Evolutionary conservation across 2,329 filamentous ascomycete species (phyloP), one percentile per base, ranked within the genome.

Genomic region (Sarocladium brachiariae): DNA sequence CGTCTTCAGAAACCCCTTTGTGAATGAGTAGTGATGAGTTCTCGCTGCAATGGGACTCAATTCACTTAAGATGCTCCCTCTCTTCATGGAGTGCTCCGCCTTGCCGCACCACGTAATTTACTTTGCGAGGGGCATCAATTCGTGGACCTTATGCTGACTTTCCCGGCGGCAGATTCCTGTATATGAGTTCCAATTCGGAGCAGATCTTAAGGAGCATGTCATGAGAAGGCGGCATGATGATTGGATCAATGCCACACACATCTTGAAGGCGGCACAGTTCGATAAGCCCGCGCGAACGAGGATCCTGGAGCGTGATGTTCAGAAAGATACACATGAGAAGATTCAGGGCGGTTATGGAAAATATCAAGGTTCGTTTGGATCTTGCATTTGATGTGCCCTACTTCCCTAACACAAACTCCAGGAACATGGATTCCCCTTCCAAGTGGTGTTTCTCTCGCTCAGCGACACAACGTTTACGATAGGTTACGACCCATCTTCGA

Each of bases 171-270:
- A 96, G 89, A 90, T 96, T 54, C 92, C 92, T 31, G 92, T 97
- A 10, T 96, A 93, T 65, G 93, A 97, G 65, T 93, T 83, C 70
- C 90, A 95, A 65, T 85, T 95, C 60, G 89, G 85, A 31, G 77
- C 75, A 57, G 89, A 95, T 64, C 64, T 83, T 27, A 84, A 86
- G 64, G 80, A 86, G 61, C 89, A 96, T 87, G 87, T 97, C 57
- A 99, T 99, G 93, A 86, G 93, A 67, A 83, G 93, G 48, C 84
- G 92, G 53, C 80, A 83, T 50, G 93, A 99, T 68, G 84, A 97
- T 69, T 99, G 92, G 90, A 93, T 99, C 72, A 99, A 99, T 75
- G 93, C 93, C n/a, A 99, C 93, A 50, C 93, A 99, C 65, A 97
- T 99, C 53, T 74, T 99, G 46, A 99, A 99, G 65, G 89, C 95